Evolutionary conservation across 768 basidiomycete genomes (phyloP).

Genomic region (Amanita muscaria): DNA sequence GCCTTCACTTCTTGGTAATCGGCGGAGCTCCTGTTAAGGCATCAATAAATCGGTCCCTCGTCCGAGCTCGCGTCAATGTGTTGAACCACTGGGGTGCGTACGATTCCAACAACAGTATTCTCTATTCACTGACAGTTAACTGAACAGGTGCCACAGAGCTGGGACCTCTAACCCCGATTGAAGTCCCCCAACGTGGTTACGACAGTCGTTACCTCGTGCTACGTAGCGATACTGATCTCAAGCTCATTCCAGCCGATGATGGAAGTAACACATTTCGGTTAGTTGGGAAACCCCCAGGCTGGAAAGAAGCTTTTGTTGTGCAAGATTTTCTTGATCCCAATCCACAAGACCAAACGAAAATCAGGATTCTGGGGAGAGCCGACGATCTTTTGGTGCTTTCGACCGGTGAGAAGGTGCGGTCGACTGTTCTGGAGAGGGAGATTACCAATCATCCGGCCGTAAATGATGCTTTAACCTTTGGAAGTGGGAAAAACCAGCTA

Average conservation of each 20-base stretch:
- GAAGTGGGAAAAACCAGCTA: slow-evolving; percentile 24
- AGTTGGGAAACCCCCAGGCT: slow-evolving; percentile 24
- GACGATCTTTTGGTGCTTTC: slow-evolving; percentile 35
- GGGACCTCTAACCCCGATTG: slow-evolving; percentile 29
- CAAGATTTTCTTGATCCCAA: slow-evolving; percentile 30
- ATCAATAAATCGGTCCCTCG: slow-evolving; percentile 21
- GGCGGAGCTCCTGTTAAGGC: slow-evolving; percentile 35
- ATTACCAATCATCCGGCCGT: slow-evolving; percentile 28
- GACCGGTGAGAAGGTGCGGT: slow-evolving; percentile 34
- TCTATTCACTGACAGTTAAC: background rate
- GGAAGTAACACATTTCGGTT: slow-evolving; percentile 20
- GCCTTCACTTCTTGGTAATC: slow-evolving; percentile 26
- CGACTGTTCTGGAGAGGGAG: slow-evolving; percentile 23
- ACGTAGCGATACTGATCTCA: slow-evolving; percentile 23
- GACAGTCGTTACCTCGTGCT: slow-evolving; percentile 32
- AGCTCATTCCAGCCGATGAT: slow-evolving; percentile 20
- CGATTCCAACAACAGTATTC: background rate
- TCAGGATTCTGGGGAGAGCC: slow-evolving; percentile 27
- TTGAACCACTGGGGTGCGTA: slow-evolving; percentile 33
- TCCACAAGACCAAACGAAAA: slow-evolving; percentile 22
- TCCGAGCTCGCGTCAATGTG: slow-evolving; percentile 24
- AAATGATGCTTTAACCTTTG: slow-evolving; percentile 30
- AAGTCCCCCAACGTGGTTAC: slow-evolving; percentile 21
- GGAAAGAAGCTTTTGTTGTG: slow-evolving; percentile 24
- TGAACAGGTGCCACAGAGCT: slow-evolving; percentile 26